These are phyloP conservation scores for Eurotiales sp. DNA, from an alignment of 2,329 filamentous ascomycete species.

Conservation along the genomic window DNA sequence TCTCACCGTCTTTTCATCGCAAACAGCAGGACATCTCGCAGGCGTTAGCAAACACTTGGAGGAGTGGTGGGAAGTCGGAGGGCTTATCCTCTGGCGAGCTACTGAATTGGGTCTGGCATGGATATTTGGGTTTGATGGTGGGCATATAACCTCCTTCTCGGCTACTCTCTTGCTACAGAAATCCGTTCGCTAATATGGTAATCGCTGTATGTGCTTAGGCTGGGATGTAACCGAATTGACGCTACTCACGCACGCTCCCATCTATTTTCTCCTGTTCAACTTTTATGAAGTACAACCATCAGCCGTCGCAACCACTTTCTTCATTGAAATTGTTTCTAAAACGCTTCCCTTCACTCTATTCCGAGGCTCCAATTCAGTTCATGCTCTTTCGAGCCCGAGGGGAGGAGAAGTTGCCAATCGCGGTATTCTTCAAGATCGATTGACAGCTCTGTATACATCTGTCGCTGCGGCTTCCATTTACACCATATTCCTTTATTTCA, in stretches of 20 bases:
- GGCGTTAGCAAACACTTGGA: constrained; percentile 62
- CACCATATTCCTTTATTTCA: constrained; percentile 65
- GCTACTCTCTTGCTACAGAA: too few species aligned
- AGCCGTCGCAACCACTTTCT: constrained; percentile 59
- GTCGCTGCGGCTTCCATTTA: constrained; percentile 71
- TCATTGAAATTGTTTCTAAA: constrained; percentile 65
- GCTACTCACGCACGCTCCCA: constrained; percentile 70
- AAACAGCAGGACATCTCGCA: constrained; percentile 63
- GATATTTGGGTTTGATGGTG: constrained; percentile 57
- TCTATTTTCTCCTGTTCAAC: constrained; percentile 68
- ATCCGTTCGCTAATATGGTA: background rate
- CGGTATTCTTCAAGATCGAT: constrained; percentile 61
- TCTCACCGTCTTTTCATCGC: constrained; percentile 59
- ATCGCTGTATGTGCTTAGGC: constrained; percentile 37
- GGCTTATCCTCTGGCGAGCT: constrained; percentile 54
- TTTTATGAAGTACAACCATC: constrained; percentile 69
- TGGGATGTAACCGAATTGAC: constrained; percentile 64
- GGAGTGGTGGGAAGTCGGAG: constrained; percentile 58
- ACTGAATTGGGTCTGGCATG: constrained; percentile 69
- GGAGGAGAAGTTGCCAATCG: constrained; percentile 53
- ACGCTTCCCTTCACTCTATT: constrained; percentile 72
- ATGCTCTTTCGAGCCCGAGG: constrained; percentile 51
- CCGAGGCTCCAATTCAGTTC: constrained; percentile 62
- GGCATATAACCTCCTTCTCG: background rate
- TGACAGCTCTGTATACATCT: constrained; percentile 62